Percentiles rank a stretch among this genome's conserved stretches.
phyloP scores from a whole-genome alignment of 2,329 filamentous ascomycete genomes.

The Fusarium sp. region DNA sequence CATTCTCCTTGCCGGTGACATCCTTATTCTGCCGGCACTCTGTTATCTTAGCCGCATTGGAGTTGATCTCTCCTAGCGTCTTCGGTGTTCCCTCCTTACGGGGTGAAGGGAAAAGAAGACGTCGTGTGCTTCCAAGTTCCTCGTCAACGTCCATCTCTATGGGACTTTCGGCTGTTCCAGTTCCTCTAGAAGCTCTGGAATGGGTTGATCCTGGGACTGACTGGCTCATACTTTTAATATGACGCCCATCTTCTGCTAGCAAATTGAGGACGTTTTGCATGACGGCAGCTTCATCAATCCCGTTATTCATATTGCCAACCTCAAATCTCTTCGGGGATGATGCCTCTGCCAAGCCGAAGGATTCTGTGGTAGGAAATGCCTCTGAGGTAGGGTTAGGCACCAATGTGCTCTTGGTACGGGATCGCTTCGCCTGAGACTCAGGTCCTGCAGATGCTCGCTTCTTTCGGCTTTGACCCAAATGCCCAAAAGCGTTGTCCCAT shows the following conservation, averaged over 20 bases:
- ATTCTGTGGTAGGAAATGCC: constrained; percentile 67
- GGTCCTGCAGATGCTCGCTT: constrained; percentile 61
- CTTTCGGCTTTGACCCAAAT: constrained; percentile 65
- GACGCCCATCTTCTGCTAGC: constrained; percentile 9
- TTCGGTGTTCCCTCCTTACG: constrained; percentile 74
- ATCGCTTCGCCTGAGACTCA: constrained; percentile 62
- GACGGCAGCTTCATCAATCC: constrained; percentile 8
- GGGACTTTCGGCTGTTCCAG: constrained; percentile 69
- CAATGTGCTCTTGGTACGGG: constrained; percentile 63
- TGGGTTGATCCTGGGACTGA: constrained; percentile 62
- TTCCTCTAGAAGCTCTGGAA: constrained; percentile 67
- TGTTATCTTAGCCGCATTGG: constrained; percentile 65
- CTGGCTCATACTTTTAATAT: constrained; percentile 31
- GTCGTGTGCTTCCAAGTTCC: constrained; percentile 70
- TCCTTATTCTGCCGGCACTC: constrained; percentile 56
- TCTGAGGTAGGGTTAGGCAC: constrained; percentile 65
- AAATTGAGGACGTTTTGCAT: constrained; percentile 23
- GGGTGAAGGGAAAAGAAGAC: constrained; percentile 83
- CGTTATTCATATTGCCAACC: constrained; percentile 36
- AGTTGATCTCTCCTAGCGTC: constrained; percentile 69
- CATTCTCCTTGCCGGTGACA: constrained; percentile 61
- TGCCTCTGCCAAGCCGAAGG: constrained; percentile 61
- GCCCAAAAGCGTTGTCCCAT: constrained; percentile 78
- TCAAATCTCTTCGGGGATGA: constrained; percentile 51
- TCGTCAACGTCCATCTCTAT: constrained; percentile 65